These are phyloP conservation scores for Malus hybrid DNA, from an alignment of 331 rosid species.

Conservation along the genomic window DNA sequence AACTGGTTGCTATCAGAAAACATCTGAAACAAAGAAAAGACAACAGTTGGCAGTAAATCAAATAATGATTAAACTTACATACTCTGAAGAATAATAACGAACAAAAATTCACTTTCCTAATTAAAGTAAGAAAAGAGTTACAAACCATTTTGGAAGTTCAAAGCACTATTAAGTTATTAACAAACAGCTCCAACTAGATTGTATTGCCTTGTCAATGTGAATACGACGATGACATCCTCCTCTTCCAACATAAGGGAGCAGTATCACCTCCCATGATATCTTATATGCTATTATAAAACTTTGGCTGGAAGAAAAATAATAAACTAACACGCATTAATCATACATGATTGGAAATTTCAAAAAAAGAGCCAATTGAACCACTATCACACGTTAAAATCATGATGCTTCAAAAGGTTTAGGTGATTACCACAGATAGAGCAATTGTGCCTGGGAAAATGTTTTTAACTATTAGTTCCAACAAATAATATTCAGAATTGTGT, in stretches of 20 bases:
- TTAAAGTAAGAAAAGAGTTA: not conserved
- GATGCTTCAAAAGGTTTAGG: not conserved
- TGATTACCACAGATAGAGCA: not conserved
- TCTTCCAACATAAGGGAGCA: not conserved
- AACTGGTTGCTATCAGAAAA: slow-evolving; percentile 29
- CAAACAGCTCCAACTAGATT: slow-evolving; percentile 1
- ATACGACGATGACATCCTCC: not conserved
- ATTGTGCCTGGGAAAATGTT: not conserved
- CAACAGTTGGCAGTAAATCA: not conserved
- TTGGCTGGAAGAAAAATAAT: not conserved
- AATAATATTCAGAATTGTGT: not conserved
- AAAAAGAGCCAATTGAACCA: not conserved
- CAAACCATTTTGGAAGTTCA: slow-evolving; percentile 4
- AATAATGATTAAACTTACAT: not conserved
- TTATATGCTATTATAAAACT: not conserved
- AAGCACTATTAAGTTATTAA: not conserved
- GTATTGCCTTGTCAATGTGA: slow-evolving; percentile 1
- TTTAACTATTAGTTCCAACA: not conserved
- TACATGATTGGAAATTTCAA: not conserved
- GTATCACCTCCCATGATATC: not conserved
- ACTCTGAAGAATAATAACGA: not conserved
- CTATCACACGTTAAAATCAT: not conserved
- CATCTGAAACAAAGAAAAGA: slow-evolving; percentile 44
- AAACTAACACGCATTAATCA: not conserved
- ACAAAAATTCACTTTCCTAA: not conserved